These are phyloP conservation scores for Colletotrichum neosansevieriae DNA, from an alignment of 2,329 filamentous ascomycete genomes.

Conservation along the genomic window DNA sequence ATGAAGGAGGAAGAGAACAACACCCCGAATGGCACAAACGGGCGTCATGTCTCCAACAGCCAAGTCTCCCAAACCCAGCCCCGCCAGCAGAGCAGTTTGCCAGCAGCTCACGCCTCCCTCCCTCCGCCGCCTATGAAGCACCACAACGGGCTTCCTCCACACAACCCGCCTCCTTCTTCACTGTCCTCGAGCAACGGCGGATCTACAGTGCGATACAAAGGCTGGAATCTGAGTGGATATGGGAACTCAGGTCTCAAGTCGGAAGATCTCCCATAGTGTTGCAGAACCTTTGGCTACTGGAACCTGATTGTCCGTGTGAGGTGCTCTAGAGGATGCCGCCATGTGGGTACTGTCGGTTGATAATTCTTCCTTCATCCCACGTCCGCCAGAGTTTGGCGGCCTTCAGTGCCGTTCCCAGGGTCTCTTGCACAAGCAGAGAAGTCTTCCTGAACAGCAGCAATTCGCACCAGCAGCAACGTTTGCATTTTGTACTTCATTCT, in stretches of 20 bases:
- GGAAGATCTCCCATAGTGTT: constrained; percentile 47
- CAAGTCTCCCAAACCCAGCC: constrained; percentile 1
- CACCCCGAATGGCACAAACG: constrained; percentile 42
- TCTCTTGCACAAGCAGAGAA: constrained; percentile 38
- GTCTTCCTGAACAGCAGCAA: constrained; percentile 27
- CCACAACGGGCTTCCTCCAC: constrained; percentile 49
- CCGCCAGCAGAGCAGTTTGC: constrained; percentile 46
- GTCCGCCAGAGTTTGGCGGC: constrained; percentile 35
- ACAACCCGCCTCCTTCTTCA: constrained; percentile 48
- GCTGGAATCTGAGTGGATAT: constrained; percentile 56
- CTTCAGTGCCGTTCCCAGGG: constrained; percentile 9
- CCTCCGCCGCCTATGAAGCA: constrained; percentile 48
- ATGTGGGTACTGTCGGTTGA: neutral
- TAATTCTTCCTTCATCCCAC: neutral
- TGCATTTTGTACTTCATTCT: constrained; percentile 25
- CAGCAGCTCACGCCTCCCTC: constrained; percentile 53
- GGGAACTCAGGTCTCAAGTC: constrained; percentile 54
- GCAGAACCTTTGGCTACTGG: constrained; percentile 1
- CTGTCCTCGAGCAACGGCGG: constrained; percentile 42
- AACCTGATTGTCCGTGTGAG: neutral
- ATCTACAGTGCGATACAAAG: constrained; percentile 50
- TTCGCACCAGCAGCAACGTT: constrained; percentile 11
- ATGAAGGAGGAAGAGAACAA: constrained; percentile 52
- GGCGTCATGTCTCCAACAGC: constrained; percentile 5
- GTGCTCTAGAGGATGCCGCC: neutral